Evolutionary conservation across 441 rosid genomes (phyloP), one percentile per base, ranked within the genome.

Genomic region (Croton setiger): DNA sequence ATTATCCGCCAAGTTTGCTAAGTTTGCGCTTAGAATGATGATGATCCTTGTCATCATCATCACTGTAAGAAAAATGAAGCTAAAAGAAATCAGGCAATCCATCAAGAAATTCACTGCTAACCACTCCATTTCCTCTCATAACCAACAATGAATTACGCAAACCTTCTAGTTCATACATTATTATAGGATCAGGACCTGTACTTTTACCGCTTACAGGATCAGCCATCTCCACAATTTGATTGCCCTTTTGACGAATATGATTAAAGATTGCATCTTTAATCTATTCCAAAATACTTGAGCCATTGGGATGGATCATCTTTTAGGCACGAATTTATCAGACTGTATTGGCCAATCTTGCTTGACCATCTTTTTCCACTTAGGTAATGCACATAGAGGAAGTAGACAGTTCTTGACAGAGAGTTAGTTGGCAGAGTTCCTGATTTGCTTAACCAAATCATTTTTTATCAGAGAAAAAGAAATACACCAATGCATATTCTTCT

Each of bases 391-490:
- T 36, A 20, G 15, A 57, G 62, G 15, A 7, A 33, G 8, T 17
- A 58, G 17, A 58, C 15, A 37, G 6, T 17, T 7, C 37, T 9
- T 3, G 12, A 0, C 12, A 13, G 20, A 52, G 33, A 43, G 7
- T 7, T 61, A 14, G 0, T 59, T 15, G n/a, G 52, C 0, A 7
- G 64, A 45, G 18, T 23, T 17, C 56, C 43, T 1, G 18, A 11
- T 5, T 5, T 48, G 21, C 18, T 1, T 3, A 47, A 33, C 61
- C 48, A 58, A 0, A 35, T 43, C 12, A 27, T 45, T n/a, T 57
- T 71, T 62, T 60, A 4, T 62, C 74, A 0, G 79, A 77, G 39
- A 63, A 44, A 27, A 72, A 0, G 31, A 69, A 51, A 4, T 6
- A 1, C 15, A 69, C 3, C 7, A 45, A 31, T 3, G 73, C 68